These are phyloP conservation scores for Solanum bukasovii DNA, from an alignment of 257 asterid genomes.

Conservation along the genomic window DNA sequence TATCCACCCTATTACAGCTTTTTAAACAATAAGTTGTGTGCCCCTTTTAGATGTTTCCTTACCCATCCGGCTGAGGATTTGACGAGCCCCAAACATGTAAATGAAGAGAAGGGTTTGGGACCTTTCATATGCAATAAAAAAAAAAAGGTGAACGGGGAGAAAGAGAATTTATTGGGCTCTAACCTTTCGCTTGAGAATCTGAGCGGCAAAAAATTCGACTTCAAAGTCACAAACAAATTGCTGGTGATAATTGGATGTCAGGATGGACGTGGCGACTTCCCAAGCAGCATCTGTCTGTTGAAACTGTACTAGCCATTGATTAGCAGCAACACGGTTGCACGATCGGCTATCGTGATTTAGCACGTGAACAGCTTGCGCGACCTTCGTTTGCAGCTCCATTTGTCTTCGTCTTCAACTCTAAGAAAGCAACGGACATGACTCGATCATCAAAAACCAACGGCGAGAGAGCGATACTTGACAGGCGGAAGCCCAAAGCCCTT, in stretches of 20 bases:
- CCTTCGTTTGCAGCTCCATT: constrained; percentile 64
- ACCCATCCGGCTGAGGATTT: background rate
- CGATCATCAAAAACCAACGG: constrained; percentile 8
- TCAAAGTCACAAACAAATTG: constrained; percentile 41
- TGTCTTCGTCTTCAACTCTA: background rate
- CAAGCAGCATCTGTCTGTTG: constrained; percentile 80
- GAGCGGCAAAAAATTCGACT: constrained; percentile 83
- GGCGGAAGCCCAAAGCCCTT: background rate
- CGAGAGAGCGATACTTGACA: constrained; percentile 1
- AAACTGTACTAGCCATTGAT: constrained; percentile 89
- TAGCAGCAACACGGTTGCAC: constrained; percentile 84
- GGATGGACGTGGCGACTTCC: constrained; percentile 80
- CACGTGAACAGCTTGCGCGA: constrained; percentile 80
- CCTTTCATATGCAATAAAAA: background rate
- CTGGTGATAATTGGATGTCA: constrained; percentile 43
- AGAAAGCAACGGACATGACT: constrained; percentile 6
- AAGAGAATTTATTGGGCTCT: background rate
- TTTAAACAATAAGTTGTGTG: background rate
- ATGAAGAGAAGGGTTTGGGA: background rate
- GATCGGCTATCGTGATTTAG: constrained; percentile 83
- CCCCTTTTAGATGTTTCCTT: background rate
- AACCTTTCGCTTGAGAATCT: constrained; percentile 89
- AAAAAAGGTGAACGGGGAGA: background rate
- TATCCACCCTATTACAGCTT: background rate
- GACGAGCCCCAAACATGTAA: background rate